These are phyloP conservation scores for Cruciata laevipes DNA, from an alignment of 257 asterid genomes.

Conservation along the genomic window DNA sequence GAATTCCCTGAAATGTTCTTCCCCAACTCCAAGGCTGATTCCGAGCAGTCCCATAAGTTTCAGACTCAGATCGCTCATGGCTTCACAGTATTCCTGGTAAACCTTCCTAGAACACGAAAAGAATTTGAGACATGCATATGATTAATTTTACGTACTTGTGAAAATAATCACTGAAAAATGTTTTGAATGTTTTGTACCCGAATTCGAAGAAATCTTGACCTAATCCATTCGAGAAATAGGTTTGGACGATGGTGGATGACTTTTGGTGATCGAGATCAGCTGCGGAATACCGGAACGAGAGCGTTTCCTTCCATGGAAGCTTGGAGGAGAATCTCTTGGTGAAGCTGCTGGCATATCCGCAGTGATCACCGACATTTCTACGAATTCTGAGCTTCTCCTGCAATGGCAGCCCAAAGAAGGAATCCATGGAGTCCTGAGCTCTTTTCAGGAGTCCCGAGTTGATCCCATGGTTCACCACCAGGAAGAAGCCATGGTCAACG, in stretches of 20 bases:
- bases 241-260: slow-evolving; percentile 19
- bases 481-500: slow-evolving; percentile 56
- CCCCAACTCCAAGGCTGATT: slow-evolving; percentile 54
- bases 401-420: slow-evolving; percentile 42
- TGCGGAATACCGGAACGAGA: slow-evolving; percentile 44
- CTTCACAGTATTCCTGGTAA: slow-evolving; percentile 52
- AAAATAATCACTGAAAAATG: no score
- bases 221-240: slow-evolving; percentile 38
- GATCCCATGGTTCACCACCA: slow-evolving; percentile 60
- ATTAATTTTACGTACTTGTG: background rate
- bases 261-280: slow-evolving; percentile 17
- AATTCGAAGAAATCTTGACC: slow-evolving; percentile 46
- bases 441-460: slow-evolving; percentile 39
- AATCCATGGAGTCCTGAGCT: slow-evolving; percentile 31
- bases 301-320: slow-evolving; percentile 87
- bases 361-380: slow-evolving; percentile 52
- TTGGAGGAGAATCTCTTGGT: slow-evolving; percentile 60
- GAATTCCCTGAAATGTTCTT: slow-evolving; percentile 41
- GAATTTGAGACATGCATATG: no score
- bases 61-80: slow-evolving; percentile 46
- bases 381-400: slow-evolving; percentile 41
- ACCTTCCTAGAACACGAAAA: slow-evolving; percentile 33
- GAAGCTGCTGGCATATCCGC: slow-evolving; percentile 80
- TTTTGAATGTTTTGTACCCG: slow-evolving; percentile 35
- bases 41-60: slow-evolving; percentile 66